Conservation (phyloP, 805 yeast genomes). For the Candida montana region DNA sequence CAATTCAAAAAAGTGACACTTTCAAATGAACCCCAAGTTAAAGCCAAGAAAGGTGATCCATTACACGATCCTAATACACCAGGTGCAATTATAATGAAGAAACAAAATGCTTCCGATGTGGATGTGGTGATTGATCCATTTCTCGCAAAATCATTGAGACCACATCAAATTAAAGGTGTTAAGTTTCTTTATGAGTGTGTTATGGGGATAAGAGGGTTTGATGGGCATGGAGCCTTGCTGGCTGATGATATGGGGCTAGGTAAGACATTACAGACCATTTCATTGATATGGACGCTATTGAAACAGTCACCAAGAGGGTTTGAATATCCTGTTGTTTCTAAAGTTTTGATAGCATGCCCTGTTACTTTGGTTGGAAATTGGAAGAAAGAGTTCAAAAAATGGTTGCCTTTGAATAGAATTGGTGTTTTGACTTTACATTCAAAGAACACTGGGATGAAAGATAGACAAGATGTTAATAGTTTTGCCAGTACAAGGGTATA, state of each 20-base stretch:
- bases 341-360: constrained; percentile 82
- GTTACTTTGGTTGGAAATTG: constrained; percentile 85
- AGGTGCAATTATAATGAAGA: constrained; percentile 40
- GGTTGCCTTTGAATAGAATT: constrained; percentile 56
- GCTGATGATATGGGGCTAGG: constrained; percentile 99
- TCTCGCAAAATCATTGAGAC: constrained; percentile 51
- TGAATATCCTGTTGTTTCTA: constrained; percentile 38
- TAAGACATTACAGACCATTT: constrained; percentile 79
- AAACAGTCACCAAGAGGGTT: constrained; percentile 48
- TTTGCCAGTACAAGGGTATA: constrained; percentile 60
- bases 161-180: constrained; percentile 86
- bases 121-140: constrained; percentile 60
- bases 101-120: constrained; percentile 19
- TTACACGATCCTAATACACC: constrained; percentile 33
- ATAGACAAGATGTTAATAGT: constrained; percentile 27
- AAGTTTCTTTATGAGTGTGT: constrained; percentile 76
- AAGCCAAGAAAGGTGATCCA: constrained; percentile 26
- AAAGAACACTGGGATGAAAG: constrained; percentile 44
- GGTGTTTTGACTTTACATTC: constrained; percentile 60
- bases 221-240: constrained; percentile 65
- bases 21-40: constrained; percentile 13
- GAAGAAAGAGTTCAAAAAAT: constrained; percentile 82
- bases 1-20: constrained; percentile 23
- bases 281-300: constrained; percentile 77
- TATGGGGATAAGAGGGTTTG: constrained; percentile 54